Base-by-base conservation (phyloP, 1,284 basidiomycete genomes). In the Peniophora sp. region DNA sequence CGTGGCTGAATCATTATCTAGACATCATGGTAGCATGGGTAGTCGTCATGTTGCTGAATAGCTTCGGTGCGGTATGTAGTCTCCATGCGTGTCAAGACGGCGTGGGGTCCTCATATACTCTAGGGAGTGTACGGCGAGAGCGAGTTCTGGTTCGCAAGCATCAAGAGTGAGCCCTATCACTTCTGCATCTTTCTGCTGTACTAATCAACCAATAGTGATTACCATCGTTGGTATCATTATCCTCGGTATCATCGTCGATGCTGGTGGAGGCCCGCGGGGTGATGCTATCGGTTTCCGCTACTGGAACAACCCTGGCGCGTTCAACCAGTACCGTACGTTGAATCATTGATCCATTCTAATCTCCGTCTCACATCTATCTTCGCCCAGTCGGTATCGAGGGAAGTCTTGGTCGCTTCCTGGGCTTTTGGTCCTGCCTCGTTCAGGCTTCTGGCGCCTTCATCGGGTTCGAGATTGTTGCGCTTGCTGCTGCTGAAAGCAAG, bases 351-450 rank as follows among this genome's bases (percentile, higher is more conserved):
- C 44, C 22, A 9, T 18, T 23, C 47, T 17, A 18, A 27, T 20
- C 15, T 6, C 48, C 34, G 34, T 18, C 23, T 17, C 9, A 48
- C 17, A 52, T 60, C 17, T 65, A 62, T 62, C 39, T 52, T 8
- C 55, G 57, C 11, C 62, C 62, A 32, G 51, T 60, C 3, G 61
- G 59, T 2, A 67, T 70, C 18, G 49, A 58, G 5, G 68, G 67
- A 2, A 14, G 49, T 3, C 52, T 58, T 14, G 74, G 73, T 34
- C 64, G 60, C 8, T 75, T 76, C 60, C 64, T 74, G 20, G 74
- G 73, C 14, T 78, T 78, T 64, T 76, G 71, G 70, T 68, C 72
- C 0, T 71, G 72, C 17, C 57, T 70, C 43, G 68, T 69, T 57
- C 66, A 67, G 54, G 68, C 62, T 39, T 66, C 59, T 24, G 64